Evolutionary conservation across 208 protist genomes (phyloP).

Genomic region (Angomonas deanei): DNA sequence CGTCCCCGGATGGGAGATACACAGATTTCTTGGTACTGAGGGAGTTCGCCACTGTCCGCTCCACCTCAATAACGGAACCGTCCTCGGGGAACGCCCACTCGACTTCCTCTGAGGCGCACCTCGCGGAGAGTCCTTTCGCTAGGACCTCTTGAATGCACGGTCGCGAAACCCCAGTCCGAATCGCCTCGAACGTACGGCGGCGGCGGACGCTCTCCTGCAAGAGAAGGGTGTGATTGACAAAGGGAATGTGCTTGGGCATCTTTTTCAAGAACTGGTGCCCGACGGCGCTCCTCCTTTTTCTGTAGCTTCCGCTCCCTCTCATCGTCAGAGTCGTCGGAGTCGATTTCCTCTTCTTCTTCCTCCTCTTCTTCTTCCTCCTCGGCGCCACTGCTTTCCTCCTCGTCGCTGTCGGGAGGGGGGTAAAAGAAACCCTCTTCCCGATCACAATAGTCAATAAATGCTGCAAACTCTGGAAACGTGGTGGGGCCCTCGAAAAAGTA

Average conservation of each 20-base stretch:
- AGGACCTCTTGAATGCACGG: slow-evolving; percentile 34
- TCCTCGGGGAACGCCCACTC: slow-evolving; percentile 63
- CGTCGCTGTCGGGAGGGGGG: slow-evolving; percentile 45
- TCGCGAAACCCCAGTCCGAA: slow-evolving; percentile 10
- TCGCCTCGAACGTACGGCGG: slow-evolving; percentile 54
- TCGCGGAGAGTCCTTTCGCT: slow-evolving; percentile 20
- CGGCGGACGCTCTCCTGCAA: slow-evolving; percentile 34
- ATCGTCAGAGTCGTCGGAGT: not conserved
- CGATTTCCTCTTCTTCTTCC: slow-evolving; percentile 23
- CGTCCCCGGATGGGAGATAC: slow-evolving; percentile 8
- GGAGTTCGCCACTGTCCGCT: slow-evolving; percentile 49
- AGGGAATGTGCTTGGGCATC: not conserved
- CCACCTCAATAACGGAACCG: slow-evolving; percentile 52
- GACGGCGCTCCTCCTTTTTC: slow-evolving; percentile 3
- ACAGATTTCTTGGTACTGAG: slow-evolving; percentile 43
- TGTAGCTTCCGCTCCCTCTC: slow-evolving; percentile 1
- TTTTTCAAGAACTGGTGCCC: not conserved
- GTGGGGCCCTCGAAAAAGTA: slow-evolving; percentile 56
- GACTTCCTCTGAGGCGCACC: slow-evolving; percentile 39
- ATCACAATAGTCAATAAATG: slow-evolving; percentile 25
- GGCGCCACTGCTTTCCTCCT: slow-evolving; percentile 33
- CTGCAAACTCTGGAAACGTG: slow-evolving; percentile 64
- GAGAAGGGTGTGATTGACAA: slow-evolving; percentile 32
- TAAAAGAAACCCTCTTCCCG: slow-evolving; percentile 46
- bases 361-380: slow-evolving; percentile 59